phyloP scores from a whole-genome alignment of 495 filamentous ascomycete genomes.

The Hyaloscypha bicolor region DNA sequence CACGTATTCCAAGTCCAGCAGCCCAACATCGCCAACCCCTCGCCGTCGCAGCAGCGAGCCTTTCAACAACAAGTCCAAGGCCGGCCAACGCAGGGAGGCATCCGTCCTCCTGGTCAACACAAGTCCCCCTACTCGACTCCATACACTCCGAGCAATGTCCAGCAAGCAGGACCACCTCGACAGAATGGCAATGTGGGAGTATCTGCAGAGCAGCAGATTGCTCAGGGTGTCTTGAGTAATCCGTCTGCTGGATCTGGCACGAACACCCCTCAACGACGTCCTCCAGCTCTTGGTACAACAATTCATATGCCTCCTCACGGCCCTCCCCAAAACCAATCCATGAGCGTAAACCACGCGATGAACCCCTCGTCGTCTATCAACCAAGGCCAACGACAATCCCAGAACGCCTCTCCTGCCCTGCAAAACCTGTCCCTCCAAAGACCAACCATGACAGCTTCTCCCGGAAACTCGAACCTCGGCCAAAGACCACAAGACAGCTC shows the following conservation, averaged over 20 bases:
- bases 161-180: conserved; percentile 24
- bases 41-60: conserved; percentile 23
- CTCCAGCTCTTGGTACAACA: conserved; percentile 28
- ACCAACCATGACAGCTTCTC: conserved; percentile 28
- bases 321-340: conserved; percentile 25
- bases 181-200: conserved; percentile 25
- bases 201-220: conserved; percentile 36
- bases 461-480: conserved; percentile 18
- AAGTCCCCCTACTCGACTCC: conserved; percentile 32
- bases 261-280: conserved; percentile 32
- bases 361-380: conserved; percentile 19
- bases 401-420: conserved; percentile 31
- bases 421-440: conserved; percentile 25
- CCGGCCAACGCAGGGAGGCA: conserved; percentile 26
- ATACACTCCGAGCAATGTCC: conserved; percentile 25
- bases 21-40: conserved; percentile 19
- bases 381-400: conserved; percentile 22
- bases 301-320: conserved; percentile 32
- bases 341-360: conserved; percentile 31
- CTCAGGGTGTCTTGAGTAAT: conserved; percentile 34
- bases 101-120: conserved; percentile 28
- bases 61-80: conserved; percentile 1
- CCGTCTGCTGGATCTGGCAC: conserved; percentile 20
- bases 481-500: conserved; percentile 21
- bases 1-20: conserved; percentile 27